phyloP scores from a whole-genome alignment of 1,284 basidiomycete genomes.

The Cerrena zonata region DNA sequence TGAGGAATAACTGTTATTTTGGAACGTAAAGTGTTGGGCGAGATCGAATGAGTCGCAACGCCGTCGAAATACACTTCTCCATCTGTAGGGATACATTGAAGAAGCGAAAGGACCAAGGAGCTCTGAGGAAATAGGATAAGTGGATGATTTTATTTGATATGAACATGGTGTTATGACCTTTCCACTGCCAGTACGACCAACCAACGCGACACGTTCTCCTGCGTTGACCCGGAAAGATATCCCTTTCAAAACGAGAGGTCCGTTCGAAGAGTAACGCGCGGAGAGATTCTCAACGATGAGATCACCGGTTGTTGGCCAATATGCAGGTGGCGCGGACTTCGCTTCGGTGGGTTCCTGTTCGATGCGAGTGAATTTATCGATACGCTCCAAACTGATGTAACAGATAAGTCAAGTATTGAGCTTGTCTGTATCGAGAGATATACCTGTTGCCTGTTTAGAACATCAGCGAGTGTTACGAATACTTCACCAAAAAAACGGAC shows the following conservation, averaged over 20 bases:
- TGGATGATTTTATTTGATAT: not conserved
- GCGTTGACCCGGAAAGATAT: constrained; percentile 42
- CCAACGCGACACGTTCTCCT: constrained; percentile 49
- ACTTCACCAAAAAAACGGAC: not conserved
- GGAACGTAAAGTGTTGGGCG: constrained; percentile 48
- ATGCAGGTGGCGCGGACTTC: constrained; percentile 56
- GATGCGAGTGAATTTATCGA: constrained; percentile 66
- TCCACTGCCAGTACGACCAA: constrained; percentile 71
- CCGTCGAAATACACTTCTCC: constrained; percentile 36
- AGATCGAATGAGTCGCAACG: constrained; percentile 34
- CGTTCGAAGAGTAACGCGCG: constrained; percentile 46
- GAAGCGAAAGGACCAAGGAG: constrained; percentile 34
- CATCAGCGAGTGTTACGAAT: not conserved
- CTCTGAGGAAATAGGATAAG: constrained; percentile 17
- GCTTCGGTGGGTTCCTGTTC: constrained; percentile 61
- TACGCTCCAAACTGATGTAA: constrained; percentile 34
- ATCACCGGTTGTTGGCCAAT: constrained; percentile 72
- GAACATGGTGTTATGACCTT: constrained; percentile 37
- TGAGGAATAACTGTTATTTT: constrained; percentile 39
- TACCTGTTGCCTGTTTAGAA: too few relatives aligned
- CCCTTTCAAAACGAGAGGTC: constrained; percentile 42
- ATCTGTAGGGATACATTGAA: constrained; percentile 39
- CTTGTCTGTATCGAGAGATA: too few relatives aligned
- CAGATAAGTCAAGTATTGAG: not conserved
- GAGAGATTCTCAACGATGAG: constrained; percentile 58